Percentiles rank a stretch among this genome's conserved stretches.
Conservation (phyloP, 163 green algal species). For the Scenedesmus sp. region DNA sequence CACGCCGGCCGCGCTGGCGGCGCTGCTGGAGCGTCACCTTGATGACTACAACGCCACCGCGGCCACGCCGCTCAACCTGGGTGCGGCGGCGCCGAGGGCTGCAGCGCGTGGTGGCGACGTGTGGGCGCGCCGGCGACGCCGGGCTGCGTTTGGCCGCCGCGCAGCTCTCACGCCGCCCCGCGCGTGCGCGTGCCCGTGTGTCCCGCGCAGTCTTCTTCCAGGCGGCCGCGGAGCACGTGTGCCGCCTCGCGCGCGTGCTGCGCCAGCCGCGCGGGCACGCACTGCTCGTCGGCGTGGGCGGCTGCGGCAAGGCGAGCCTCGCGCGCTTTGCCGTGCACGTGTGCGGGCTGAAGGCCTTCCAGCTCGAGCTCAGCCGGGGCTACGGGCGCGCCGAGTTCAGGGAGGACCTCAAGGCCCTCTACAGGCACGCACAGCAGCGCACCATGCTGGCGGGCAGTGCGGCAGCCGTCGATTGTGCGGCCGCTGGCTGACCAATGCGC, state of each 20-base stretch:
- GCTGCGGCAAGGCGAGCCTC: constrained; percentile 79
- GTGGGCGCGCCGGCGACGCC: too few relatives aligned
- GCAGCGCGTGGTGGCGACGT: too few relatives aligned
- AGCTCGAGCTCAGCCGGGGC: constrained; percentile 83
- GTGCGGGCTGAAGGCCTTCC: constrained; percentile 80
- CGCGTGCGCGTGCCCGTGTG: too few relatives aligned
- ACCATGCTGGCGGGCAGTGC: too few relatives aligned
- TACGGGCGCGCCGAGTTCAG: constrained; percentile 85
- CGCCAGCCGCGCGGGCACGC: constrained; percentile 83
- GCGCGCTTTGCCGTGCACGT: constrained; percentile 85
- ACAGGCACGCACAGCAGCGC: constrained; percentile 54
- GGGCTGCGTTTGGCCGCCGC: too few relatives aligned
- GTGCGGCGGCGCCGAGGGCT: constrained; percentile 46
- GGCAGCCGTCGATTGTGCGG: too few relatives aligned
- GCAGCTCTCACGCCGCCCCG: too few relatives aligned
- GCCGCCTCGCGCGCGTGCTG: constrained; percentile 76
- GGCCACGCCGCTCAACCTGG: constrained; percentile 77
- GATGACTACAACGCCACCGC: constrained; percentile 84
- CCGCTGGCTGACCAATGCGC: too few relatives aligned
- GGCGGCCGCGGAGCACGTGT: constrained; percentile 84
- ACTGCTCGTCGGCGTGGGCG: constrained; percentile 85
- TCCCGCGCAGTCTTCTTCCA: constrained; percentile 83
- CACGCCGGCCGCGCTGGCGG: constrained; percentile 57
- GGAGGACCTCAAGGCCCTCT: constrained; percentile 89
- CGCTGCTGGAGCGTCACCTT: constrained; percentile 80